Percentiles rank a stretch among this genome's conserved stretches.
phyloP scores from a whole-genome alignment of 2,329 filamentous ascomycete species.

The Ophiocordyceps camponoti-leonardi region DNA sequence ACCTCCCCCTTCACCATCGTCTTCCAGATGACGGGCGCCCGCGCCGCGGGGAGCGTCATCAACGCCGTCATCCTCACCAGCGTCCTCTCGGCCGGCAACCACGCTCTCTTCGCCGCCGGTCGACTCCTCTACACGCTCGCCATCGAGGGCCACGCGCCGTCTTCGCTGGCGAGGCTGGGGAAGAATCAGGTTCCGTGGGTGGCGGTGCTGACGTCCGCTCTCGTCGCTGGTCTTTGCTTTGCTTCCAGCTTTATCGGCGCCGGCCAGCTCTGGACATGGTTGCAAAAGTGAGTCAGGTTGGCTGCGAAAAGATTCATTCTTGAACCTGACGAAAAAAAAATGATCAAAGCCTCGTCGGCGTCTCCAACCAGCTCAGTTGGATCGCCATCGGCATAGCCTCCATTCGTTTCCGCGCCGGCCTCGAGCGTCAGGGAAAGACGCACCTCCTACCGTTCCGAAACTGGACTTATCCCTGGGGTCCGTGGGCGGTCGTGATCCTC shows the following conservation, averaged over 20 bases:
- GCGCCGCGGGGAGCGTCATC: slow-evolving; percentile 33
- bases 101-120: slow-evolving; percentile 17
- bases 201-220: slow-evolving; percentile 29
- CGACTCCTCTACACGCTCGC: slow-evolving; percentile 19
- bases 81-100: slow-evolving; percentile 19
- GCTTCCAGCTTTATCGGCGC: slow-evolving; percentile 49
- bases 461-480: slow-evolving; percentile 48
- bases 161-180: slow-evolving; percentile 26
- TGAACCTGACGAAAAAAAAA: too few species aligned
- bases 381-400: slow-evolving; percentile 46
- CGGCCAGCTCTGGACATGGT: slow-evolving; percentile 47
- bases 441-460: slow-evolving; percentile 46
- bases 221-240: slow-evolving; percentile 44
- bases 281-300: slow-evolving; percentile 34
- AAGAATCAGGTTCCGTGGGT: slow-evolving; percentile 19
- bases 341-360: slow-evolving; percentile 45
- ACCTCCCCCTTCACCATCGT: slow-evolving; percentile 36
- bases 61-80: slow-evolving; percentile 36
- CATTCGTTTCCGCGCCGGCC: slow-evolving; percentile 43
- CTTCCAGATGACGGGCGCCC: slow-evolving; percentile 37
- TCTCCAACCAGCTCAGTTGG: slow-evolving; percentile 52
- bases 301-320: not conserved
- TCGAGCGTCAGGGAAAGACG: slow-evolving; percentile 39
- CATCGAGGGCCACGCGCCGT: slow-evolving; percentile 33
- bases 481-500: slow-evolving; percentile 35